phyloP scores from a whole-genome alignment of 768 basidiomycete species.

The Russula vinacea region DNA sequence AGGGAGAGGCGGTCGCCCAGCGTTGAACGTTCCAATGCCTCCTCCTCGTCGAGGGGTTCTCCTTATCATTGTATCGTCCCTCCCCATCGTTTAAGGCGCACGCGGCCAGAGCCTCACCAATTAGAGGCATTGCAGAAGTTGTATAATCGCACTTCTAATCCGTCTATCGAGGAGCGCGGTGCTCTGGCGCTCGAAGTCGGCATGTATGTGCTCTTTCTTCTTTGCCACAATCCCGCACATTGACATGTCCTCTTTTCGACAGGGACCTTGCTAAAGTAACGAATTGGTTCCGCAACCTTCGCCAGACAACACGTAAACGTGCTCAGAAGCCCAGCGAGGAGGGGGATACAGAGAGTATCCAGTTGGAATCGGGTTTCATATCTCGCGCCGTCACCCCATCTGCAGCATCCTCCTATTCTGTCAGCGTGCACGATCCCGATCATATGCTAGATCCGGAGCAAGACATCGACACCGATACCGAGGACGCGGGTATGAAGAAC shows the following conservation, averaged over 20 bases:
- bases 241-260: conserved; percentile 30
- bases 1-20: conserved; percentile 38
- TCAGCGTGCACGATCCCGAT: conserved; percentile 44
- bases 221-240: conserved; percentile 15
- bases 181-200: conserved; percentile 72
- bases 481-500: conserved; percentile 15
- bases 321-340: conserved; percentile 52
- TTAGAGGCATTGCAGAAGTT: conserved; percentile 71
- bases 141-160: conserved; percentile 63
- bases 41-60: conserved; percentile 41
- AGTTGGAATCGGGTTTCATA: conserved; percentile 41
- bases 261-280: conserved; percentile 79
- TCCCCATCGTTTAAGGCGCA: conserved; percentile 58
- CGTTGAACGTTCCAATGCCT: conserved; percentile 36
- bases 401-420: conserved; percentile 48
- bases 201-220: conserved; percentile 42
- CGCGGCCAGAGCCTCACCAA: conserved; percentile 76
- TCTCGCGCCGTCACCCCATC: conserved; percentile 56
- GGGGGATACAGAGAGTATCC: conserved; percentile 36
- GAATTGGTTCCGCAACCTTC: conserved; percentile 84
- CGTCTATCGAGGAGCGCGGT: conserved; percentile 76
- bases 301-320: conserved; percentile 76
- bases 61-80: conserved; percentile 45
- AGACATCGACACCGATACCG: conserved; percentile 53
- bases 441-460: conserved; percentile 31